phyloP scores from a whole-genome alignment of 768 basidiomycete genomes.

The Solioccasus polychromus region DNA sequence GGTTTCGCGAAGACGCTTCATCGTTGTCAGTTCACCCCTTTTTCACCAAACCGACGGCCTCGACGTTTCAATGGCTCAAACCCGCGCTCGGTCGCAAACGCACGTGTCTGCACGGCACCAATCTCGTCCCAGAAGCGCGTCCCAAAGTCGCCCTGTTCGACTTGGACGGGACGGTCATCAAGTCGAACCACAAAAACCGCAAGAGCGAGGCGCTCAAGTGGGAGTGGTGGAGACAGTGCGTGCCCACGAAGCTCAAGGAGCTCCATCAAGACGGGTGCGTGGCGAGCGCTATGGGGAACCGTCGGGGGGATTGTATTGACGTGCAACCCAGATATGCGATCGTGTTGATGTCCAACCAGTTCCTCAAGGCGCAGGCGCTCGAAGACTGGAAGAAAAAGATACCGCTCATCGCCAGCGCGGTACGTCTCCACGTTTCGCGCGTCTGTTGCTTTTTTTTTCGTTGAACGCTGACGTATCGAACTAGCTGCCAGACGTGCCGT shows the following conservation, averaged over 20 bases:
- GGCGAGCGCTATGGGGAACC: no score
- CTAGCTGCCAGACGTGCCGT: constrained; percentile 74
- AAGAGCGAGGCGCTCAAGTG: constrained; percentile 34
- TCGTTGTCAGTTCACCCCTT: constrained; percentile 38
- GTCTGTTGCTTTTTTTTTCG: neutral
- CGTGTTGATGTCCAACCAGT: constrained; percentile 83
- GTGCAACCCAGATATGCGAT: constrained; percentile 54
- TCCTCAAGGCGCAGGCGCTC: constrained; percentile 43
- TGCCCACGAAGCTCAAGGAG: constrained; percentile 63
- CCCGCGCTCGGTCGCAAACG: constrained; percentile 34
- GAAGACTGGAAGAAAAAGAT: constrained; percentile 79
- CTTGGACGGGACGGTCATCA: constrained; percentile 86
- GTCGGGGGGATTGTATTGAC: neutral
- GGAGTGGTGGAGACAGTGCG: constrained; percentile 68
- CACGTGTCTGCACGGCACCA: constrained; percentile 35
- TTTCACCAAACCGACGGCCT: constrained; percentile 31
- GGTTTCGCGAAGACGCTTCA: neutral
- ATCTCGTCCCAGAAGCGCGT: constrained; percentile 32
- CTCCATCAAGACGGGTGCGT: constrained; percentile 60
- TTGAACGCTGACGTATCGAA: neutral
- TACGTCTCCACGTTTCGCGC: no score
- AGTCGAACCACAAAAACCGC: constrained; percentile 32
- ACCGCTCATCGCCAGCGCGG: constrained; percentile 58
- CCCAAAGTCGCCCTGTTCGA: constrained; percentile 79
- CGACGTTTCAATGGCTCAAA: constrained; percentile 32